A percentile compares a stretch with the other conserved stretches of the same genome.
These are phyloP conservation scores for Microsporum audouinii DNA, from an alignment of 2,329 filamentous ascomycete genomes.

Conservation along the genomic window DNA sequence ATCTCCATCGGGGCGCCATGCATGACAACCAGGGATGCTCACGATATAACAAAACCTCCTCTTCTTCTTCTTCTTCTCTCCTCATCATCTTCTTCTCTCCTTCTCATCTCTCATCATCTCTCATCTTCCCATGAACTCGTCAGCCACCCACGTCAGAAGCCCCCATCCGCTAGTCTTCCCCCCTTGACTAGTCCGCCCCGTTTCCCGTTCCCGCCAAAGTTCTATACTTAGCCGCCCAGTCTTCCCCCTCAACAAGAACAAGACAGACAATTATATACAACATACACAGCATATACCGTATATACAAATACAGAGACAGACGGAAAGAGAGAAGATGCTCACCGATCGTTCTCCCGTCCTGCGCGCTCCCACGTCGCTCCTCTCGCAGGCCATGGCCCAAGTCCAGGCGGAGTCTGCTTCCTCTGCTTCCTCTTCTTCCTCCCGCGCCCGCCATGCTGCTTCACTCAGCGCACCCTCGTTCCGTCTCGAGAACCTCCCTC, in stretches of 20 bases:
- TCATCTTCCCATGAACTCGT: background rate
- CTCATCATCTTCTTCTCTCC: background rate
- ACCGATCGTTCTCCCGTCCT: background rate
- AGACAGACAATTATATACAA: background rate
- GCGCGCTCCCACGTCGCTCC: background rate
- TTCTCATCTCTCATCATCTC: background rate
- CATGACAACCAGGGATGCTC: background rate
- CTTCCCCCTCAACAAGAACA: background rate
- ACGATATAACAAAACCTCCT: background rate
- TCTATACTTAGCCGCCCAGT: too few species aligned
- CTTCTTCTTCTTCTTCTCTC: background rate
- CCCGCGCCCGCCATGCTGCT: constrained; percentile 8
- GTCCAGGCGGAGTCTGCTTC: background rate
- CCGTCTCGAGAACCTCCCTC: constrained; percentile 33
- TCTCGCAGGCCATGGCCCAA: constrained; percentile 5
- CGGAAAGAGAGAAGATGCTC: background rate
- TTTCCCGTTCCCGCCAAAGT: background rate
- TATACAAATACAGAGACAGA: background rate
- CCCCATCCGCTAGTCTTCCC: background rate
- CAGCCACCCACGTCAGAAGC: constrained; percentile 1
- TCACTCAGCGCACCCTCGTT: constrained; percentile 13
- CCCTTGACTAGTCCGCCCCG: background rate
- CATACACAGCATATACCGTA: background rate
- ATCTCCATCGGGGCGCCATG: background rate
- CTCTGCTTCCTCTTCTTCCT: constrained; percentile 9